A percentile compares a stretch with the other conserved stretches of the same genome.
These are phyloP conservation scores for Metschnikowia corniflorae DNA, from an alignment of 805 yeast genomes.

Conservation along the genomic window DNA sequence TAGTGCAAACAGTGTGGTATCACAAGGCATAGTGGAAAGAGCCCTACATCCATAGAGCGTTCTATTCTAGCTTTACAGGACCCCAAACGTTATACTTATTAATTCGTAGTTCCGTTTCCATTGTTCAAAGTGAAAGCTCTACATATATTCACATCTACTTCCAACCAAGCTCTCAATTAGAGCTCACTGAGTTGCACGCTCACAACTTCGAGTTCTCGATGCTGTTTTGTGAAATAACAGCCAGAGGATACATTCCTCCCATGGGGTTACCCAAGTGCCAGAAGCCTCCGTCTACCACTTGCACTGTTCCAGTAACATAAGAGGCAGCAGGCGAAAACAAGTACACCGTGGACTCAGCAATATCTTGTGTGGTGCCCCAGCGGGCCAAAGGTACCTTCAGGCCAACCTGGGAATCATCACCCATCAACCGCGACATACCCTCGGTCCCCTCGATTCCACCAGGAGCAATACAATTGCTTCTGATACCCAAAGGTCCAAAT, in stretches of 20 bases:
- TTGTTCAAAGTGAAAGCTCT: too few species aligned
- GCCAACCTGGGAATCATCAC: slow-evolving; percentile 21
- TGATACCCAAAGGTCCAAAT: slow-evolving; percentile 83
- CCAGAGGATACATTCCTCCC: slow-evolving; percentile 34
- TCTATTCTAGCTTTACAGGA: too few species aligned
- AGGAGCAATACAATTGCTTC: slow-evolving; percentile 85
- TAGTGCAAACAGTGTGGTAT: too few species aligned
- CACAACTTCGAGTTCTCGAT: slow-evolving; percentile 25
- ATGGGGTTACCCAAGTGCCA: slow-evolving; percentile 69
- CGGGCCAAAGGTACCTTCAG: slow-evolving; percentile 61
- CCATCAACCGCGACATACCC: slow-evolving; percentile 67
- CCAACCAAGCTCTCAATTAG: too few species aligned
- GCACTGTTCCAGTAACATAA: slow-evolving; percentile 72
- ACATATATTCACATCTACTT: too few species aligned
- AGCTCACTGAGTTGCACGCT: not conserved
- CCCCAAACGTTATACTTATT: too few species aligned
- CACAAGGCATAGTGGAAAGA: too few species aligned
- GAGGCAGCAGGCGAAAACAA: slow-evolving; percentile 79
- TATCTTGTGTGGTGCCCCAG: slow-evolving; percentile 68
- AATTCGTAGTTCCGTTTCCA: too few species aligned
- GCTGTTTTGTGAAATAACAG: slow-evolving; percentile 26
- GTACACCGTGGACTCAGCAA: slow-evolving; percentile 83
- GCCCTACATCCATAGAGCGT: too few species aligned
- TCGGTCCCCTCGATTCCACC: slow-evolving; percentile 88
- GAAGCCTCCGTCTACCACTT: slow-evolving; percentile 85